phyloP scores from a whole-genome alignment of 768 basidiomycete species.

The Leccinum boreale region DNA sequence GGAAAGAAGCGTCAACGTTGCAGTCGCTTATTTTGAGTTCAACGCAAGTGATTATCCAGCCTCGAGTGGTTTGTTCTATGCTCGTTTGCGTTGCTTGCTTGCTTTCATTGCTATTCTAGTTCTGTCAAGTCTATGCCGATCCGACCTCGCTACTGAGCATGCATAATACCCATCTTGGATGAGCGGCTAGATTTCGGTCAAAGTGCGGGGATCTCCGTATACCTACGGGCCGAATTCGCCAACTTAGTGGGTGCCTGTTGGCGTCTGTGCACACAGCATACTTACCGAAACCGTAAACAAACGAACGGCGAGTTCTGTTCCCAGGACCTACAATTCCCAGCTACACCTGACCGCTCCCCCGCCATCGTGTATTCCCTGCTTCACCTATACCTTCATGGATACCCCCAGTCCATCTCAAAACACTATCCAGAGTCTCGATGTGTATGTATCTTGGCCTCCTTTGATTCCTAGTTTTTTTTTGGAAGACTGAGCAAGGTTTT shows the following conservation, averaged over 20 bases:
- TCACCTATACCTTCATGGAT: slow-evolving; percentile 2
- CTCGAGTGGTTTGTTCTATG: neutral
- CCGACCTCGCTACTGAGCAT: neutral
- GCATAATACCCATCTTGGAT: neutral
- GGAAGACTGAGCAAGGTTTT: neutral
- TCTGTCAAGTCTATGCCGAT: neutral
- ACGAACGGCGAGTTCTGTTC: neutral
- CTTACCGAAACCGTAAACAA: slow-evolving; percentile 16
- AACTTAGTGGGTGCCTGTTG: neutral
- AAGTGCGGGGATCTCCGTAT: slow-evolving; percentile 2
- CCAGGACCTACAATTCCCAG: slow-evolving; percentile 4
- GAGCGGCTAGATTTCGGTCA: neutral
- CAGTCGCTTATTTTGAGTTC: neutral
- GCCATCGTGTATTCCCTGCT: neutral
- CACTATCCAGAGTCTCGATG: neutral
- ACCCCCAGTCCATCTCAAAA: neutral
- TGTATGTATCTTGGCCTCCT: slow-evolving; percentile 2
- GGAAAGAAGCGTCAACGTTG: neutral
- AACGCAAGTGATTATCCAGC: neutral
- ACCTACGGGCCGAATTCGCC: neutral
- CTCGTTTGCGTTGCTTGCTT: neutral
- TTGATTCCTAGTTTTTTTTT: neutral
- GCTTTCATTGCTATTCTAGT: neutral
- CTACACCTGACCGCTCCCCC: neutral
- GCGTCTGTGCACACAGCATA: slow-evolving; percentile 17